phyloP scores from a whole-genome alignment of 768 basidiomycete genomes.

The Mycena metata region DNA sequence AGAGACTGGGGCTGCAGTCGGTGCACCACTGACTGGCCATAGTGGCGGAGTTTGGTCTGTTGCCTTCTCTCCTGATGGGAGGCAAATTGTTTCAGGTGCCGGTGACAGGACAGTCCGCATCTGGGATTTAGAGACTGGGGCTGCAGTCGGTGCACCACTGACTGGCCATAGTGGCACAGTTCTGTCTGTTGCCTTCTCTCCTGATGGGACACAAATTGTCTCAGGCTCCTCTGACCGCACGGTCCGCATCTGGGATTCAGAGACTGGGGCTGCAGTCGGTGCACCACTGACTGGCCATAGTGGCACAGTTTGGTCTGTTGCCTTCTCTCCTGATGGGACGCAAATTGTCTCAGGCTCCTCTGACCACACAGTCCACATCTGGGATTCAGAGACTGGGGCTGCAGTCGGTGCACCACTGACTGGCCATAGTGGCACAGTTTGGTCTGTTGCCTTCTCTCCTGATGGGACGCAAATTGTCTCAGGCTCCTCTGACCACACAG shows the following conservation, averaged over 20 bases:
- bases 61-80: not conserved
- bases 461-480: no score
- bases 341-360: not conserved
- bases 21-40: not conserved
- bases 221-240: not conserved
- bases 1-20: not conserved
- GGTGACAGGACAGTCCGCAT: not conserved
- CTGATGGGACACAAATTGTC: not conserved
- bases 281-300: not conserved
- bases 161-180: not conserved
- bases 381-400: no score
- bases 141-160: not conserved
- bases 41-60: not conserved
- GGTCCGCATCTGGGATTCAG: not conserved
- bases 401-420: no score
- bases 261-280: not conserved
- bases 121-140: not conserved
- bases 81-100: not conserved
- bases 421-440: no score
- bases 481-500: no score
- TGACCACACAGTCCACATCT: not conserved
- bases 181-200: not conserved
- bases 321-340: not conserved
- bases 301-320: not conserved
- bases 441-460: no score